Evolutionary conservation across 495 filamentous ascomycete genomes (phyloP), one percentile per base, ranked within the genome.

Genomic region (Clohesyomyces aquaticus): DNA sequence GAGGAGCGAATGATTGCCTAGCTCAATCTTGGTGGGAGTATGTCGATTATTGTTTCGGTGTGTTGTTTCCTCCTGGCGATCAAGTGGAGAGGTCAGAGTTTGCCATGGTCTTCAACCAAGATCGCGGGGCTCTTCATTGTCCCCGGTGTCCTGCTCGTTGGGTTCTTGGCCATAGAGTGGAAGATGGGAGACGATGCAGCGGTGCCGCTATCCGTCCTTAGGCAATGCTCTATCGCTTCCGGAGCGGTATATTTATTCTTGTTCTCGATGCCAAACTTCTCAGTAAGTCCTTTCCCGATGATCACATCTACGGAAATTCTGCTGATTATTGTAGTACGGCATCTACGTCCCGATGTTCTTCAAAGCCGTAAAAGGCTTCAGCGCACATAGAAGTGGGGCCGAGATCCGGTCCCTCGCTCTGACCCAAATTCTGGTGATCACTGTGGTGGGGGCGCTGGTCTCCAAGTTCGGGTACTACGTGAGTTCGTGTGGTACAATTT

Each of bases 391-490:
- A 26, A 66, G 64, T 42, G 66, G 66, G 4, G 45, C 54, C 23
- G 19, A 61, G 12, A 16, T 54, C 21, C 47, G 65, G 18, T 1
- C 62, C 27, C 23, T 65, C 4, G 61, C 55, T 12, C 27, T 69
- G 11, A 11, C 61, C 3, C 45, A 61, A 23, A 52, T 65, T 23
- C n/a, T n/a, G n/a, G 48, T 91, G 19, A 65, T 81, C 41, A 84
- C 85, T 1, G 77, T 94, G 10, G 18, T 85, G 0, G 91, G 92
- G n/a, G 76, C 72, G 1, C 62, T 81, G 11, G 82, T 90, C 52
- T 85, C 85, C 0, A 69, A 76, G 0, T 73, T 85, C 43, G 91
- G 92, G 3, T 92, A 94, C 75, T 95, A 94, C 77, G 62, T 65
- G 54, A 28, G 62, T 59, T 29, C 9, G 41, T 11, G 1, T 18